Evolutionary conservation across 1,284 basidiomycete genomes (phyloP).

Genomic region (Apiotrichum gamsii): DNA sequence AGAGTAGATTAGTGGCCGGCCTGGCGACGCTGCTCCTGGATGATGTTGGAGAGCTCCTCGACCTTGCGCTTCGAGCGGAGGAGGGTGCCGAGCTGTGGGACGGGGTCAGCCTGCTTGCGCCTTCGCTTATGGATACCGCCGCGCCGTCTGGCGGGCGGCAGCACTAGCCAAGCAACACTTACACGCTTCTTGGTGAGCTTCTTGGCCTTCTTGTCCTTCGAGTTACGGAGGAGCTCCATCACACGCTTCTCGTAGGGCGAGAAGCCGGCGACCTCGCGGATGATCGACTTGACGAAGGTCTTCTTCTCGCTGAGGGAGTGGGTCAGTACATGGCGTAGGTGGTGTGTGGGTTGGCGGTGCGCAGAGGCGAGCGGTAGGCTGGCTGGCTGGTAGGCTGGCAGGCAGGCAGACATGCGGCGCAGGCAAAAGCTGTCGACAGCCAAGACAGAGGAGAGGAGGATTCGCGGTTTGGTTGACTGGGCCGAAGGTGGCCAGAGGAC

Average conservation of each 20-base stretch:
- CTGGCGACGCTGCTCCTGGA: constrained; percentile 58
- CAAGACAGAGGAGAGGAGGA: too few species aligned
- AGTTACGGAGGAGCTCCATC: constrained; percentile 98
- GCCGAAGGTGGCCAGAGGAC: too few species aligned
- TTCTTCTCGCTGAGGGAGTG: constrained; percentile 55
- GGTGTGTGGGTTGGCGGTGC: too few species aligned
- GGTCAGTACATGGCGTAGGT: too few species aligned
- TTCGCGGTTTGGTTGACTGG: too few species aligned
- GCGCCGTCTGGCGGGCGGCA: neutral
- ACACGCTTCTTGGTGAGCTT: constrained; percentile 98
- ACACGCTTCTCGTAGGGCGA: constrained; percentile 98
- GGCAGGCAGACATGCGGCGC: too few species aligned
- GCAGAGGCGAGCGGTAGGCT: too few species aligned
- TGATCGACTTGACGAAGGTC: constrained; percentile 81
- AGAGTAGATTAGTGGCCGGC: constrained; percentile 45
- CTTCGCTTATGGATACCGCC: too few species aligned
- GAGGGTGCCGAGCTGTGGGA: constrained; percentile 76
- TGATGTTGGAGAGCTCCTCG: constrained; percentile 83
- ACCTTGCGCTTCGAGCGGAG: constrained; percentile 95
- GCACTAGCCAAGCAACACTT: constrained; percentile 40
- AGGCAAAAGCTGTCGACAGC: too few species aligned
- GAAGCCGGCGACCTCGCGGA: constrained; percentile 95
- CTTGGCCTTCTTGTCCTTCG: constrained; percentile 98
- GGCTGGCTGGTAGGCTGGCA: too few species aligned
- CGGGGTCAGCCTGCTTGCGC: too few species aligned